Conservation (phyloP, 352 stramenopile species). For the Pythium coloratum region DNA sequence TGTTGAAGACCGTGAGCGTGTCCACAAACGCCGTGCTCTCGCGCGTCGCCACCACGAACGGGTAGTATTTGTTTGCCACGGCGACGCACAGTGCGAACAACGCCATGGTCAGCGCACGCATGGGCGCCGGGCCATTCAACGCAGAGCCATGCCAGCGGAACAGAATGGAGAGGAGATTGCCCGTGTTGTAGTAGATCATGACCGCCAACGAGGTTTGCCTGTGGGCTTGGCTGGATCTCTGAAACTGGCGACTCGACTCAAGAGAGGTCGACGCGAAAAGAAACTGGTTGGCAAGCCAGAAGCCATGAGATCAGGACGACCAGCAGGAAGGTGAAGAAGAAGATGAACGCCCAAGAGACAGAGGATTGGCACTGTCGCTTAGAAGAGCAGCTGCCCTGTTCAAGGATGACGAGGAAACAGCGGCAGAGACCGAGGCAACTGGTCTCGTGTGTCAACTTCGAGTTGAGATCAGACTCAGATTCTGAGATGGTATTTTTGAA, state of each 20-base stretch:
- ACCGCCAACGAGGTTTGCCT: too few species aligned
- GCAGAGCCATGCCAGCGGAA: constrained; percentile 74
- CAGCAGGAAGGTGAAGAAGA: not conserved
- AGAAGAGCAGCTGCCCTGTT: constrained; percentile 6
- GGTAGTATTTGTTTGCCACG: constrained; percentile 49
- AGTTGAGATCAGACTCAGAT: constrained; percentile 8
- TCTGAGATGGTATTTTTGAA: not conserved
- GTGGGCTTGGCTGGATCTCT: not conserved
- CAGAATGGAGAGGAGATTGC: constrained; percentile 54
- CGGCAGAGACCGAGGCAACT: not conserved
- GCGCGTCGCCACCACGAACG: constrained; percentile 64
- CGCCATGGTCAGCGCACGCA: constrained; percentile 66
- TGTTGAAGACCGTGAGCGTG: constrained; percentile 86
- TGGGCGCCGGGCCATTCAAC: constrained; percentile 64
- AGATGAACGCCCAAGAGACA: constrained; percentile 7
- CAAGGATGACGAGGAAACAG: not conserved
- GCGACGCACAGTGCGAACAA: constrained; percentile 58
- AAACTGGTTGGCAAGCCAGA: not conserved
- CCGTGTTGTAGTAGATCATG: constrained; percentile 87
- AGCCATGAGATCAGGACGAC: not conserved
- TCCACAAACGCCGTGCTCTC: constrained; percentile 75
- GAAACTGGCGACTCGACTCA: not conserved
- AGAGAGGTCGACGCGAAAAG: not conserved
- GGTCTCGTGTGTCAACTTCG: constrained; percentile 7
- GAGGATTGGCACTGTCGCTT: not conserved